phyloP scores from a whole-genome alignment of 2,329 filamentous ascomycete genomes.

The Pseudogymnoascus sp. region DNA sequence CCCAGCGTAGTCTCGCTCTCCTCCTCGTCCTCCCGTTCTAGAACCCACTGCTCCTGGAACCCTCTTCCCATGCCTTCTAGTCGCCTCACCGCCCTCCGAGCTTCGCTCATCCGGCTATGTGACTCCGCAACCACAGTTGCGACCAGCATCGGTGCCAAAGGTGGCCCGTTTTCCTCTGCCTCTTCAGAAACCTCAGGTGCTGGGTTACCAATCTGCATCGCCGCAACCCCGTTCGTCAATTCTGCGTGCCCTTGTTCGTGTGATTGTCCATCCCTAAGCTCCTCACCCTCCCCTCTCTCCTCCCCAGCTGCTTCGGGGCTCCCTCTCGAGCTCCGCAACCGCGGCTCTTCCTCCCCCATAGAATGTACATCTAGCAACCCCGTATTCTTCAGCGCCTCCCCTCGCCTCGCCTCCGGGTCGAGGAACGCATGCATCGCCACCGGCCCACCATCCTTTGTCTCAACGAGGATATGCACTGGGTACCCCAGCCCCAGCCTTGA shows the following conservation, averaged over 20 bases:
- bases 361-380: conserved; percentile 15
- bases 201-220: neutral
- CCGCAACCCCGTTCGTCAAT: neutral
- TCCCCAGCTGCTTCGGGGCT: neutral
- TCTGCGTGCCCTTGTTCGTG: neutral
- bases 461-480: conserved; percentile 51
- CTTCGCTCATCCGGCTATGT: conserved; percentile 41
- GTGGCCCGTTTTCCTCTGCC: conserved; percentile 7
- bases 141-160: conserved; percentile 44
- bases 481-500: conserved; percentile 44
- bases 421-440: conserved; percentile 38
- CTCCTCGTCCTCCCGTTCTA: conserved; percentile 22
- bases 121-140: conserved; percentile 45
- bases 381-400: conserved; percentile 10
- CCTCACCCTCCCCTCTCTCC: neutral
- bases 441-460: conserved; percentile 37
- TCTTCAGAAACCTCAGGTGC: conserved; percentile 10
- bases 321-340: neutral
- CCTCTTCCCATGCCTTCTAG: conserved; percentile 47
- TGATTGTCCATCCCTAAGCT: neutral
- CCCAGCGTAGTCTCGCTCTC: neutral
- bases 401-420: conserved; percentile 24
- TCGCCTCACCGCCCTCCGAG: conserved; percentile 42
- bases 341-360: neutral
- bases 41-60: conserved; percentile 46